phyloP scores from a whole-genome alignment of 331 rosid species.

The Quercus phellos region DNA sequence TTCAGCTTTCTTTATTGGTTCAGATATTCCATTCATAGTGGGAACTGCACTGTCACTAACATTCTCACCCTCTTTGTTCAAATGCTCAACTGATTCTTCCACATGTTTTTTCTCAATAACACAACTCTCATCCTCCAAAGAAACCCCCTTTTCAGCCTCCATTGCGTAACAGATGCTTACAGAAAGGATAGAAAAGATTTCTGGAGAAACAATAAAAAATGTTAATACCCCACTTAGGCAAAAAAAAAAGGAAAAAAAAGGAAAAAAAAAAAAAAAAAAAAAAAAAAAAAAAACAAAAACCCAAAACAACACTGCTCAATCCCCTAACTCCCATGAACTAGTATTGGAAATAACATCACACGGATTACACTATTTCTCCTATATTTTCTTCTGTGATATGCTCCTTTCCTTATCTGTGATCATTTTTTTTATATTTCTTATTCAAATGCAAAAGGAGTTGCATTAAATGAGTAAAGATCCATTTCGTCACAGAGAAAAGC shows the following conservation, averaged over 20 bases:
- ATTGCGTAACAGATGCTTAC: constrained; percentile 29
- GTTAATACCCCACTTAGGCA: neutral
- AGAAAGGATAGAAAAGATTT: constrained; percentile 3
- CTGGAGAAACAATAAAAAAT: constrained; percentile 2
- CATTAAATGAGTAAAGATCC: neutral
- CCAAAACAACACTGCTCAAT: neutral
- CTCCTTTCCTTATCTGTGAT: neutral
- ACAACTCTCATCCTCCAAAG: constrained; percentile 64
- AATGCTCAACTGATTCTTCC: constrained; percentile 24
- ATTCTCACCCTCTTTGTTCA: constrained; percentile 33
- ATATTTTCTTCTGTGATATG: neutral
- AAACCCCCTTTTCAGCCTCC: constrained; percentile 67
- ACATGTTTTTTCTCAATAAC: constrained; percentile 42
- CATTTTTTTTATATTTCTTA: neutral
- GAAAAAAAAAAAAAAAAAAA: neutral
- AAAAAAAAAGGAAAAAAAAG: neutral
- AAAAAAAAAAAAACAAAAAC: no score
- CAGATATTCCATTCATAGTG: constrained; percentile 33
- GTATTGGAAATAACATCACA: neutral
- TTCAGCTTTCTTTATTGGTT: constrained; percentile 35
- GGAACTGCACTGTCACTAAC: constrained; percentile 35
- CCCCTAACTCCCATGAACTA: neutral
- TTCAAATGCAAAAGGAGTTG: neutral
- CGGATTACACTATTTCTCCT: neutral
- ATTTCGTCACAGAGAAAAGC: neutral